Evolutionary conservation across 164 flowering plant species (phyloP).

Genomic region (Sedum album): DNA sequence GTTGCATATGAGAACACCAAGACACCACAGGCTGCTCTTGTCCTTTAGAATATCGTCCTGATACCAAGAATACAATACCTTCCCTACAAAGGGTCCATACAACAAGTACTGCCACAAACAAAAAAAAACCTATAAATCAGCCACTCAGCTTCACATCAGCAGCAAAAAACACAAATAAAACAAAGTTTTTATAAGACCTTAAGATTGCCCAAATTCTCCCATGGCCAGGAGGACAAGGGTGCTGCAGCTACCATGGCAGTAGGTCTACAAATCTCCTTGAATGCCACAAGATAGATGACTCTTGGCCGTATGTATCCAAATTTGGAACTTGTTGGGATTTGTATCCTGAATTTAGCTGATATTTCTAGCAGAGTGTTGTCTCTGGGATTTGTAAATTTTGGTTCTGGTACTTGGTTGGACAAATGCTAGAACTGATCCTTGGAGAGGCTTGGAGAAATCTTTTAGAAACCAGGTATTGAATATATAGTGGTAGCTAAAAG

Average conservation of each 20-base stretch:
- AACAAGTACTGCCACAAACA: conserved; percentile 43
- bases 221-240: conserved; percentile 62
- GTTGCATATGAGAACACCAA: conserved; percentile 50
- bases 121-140: not conserved
- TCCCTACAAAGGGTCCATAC: conserved; percentile 57
- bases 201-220: conserved; percentile 48
- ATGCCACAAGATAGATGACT: too few relatives aligned
- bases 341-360: too few relatives aligned
- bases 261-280: not conserved
- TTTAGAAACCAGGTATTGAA: too few relatives aligned
- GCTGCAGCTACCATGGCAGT: conserved; percentile 15
- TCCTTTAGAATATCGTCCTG: conserved; percentile 19
- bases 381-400: too few relatives aligned
- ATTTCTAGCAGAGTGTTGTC: too few relatives aligned
- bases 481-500: too few relatives aligned
- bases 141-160: not conserved
- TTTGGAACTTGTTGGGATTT: too few relatives aligned
- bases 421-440: too few relatives aligned
- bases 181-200: conserved; percentile 34
- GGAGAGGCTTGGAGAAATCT: too few relatives aligned
- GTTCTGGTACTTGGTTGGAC: too few relatives aligned
- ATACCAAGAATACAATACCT: conserved; percentile 23
- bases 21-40: conserved; percentile 28
- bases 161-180: too few relatives aligned
- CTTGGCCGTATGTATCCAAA: not conserved